These are phyloP conservation scores for Arthrinium puccinioides DNA, from an alignment of 2,329 filamentous ascomycete genomes.

Conservation along the genomic window DNA sequence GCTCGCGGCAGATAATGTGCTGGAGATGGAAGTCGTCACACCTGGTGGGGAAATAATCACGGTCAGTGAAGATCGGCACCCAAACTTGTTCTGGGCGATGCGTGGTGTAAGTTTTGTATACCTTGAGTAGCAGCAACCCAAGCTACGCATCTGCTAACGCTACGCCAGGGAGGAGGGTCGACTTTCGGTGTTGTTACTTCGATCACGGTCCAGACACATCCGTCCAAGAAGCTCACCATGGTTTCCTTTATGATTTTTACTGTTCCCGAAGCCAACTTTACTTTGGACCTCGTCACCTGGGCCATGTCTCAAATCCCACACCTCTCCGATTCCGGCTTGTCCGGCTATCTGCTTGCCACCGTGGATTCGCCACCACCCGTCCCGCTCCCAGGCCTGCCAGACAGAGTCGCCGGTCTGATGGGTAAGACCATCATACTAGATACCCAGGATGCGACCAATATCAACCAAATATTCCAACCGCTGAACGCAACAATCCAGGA, in stretches of 20 bases:
- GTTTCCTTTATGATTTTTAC: constrained; percentile 17
- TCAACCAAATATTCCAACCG: too few relatives aligned
- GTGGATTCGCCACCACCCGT: background rate
- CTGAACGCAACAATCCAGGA: too few relatives aligned
- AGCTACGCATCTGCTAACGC: background rate
- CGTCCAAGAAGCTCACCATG: constrained; percentile 19
- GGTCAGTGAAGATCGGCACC: constrained; percentile 28
- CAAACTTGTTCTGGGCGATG: constrained; percentile 39
- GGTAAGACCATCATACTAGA: too few relatives aligned
- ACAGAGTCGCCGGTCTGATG: too few relatives aligned
- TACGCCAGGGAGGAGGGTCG: constrained; percentile 19
- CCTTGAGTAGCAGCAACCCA: background rate
- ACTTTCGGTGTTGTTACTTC: constrained; percentile 32
- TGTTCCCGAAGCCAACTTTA: constrained; percentile 7
- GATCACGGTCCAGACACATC: constrained; percentile 23
- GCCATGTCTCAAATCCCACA: constrained; percentile 13
- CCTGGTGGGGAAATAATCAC: constrained; percentile 31
- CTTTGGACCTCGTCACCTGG: constrained; percentile 19
- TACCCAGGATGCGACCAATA: too few relatives aligned
- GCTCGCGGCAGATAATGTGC: constrained; percentile 31
- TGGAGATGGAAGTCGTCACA: constrained; percentile 36
- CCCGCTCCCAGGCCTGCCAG: too few relatives aligned
- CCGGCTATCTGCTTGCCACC: constrained; percentile 1
- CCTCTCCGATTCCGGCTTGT: background rate
- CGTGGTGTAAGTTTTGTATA: constrained; percentile 29